These are phyloP conservation scores for Suillus plorans DNA, from an alignment of 768 basidiomycete genomes.

Conservation along the genomic window DNA sequence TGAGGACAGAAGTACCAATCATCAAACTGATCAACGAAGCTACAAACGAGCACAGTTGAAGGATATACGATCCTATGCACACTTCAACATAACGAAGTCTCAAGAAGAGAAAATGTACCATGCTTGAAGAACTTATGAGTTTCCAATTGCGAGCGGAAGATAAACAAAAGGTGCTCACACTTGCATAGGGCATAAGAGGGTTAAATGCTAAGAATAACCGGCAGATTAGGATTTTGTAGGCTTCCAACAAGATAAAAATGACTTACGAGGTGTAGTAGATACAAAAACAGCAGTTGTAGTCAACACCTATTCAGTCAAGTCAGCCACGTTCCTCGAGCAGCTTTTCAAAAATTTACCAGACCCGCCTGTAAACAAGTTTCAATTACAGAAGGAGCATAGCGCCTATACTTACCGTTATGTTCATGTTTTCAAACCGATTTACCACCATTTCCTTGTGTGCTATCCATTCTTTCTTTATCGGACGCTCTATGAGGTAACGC, in stretches of 20 bases:
- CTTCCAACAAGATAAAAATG: background rate
- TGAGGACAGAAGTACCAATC: conserved; percentile 1
- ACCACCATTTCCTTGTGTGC: background rate
- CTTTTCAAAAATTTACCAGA: background rate
- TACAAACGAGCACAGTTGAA: background rate
- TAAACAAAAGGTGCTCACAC: background rate
- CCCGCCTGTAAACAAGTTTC: background rate
- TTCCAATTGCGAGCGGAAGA: background rate
- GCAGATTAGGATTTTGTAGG: background rate
- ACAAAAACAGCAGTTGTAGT: background rate
- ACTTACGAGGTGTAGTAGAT: background rate
- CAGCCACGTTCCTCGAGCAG: background rate
- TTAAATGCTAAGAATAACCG: background rate
- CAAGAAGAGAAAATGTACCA: background rate
- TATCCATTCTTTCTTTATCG: background rate
- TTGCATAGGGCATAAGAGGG: background rate
- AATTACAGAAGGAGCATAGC: background rate
- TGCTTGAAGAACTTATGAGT: background rate
- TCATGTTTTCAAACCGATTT: background rate
- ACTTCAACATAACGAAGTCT: background rate
- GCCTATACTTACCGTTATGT: background rate
- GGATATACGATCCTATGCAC: background rate
- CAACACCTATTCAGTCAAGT: background rate
- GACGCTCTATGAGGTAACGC: background rate
- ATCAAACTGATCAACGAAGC: background rate